Percentiles rank a stretch among this genome's conserved stretches.
These are phyloP conservation scores for Metahyphopichia silvanorum DNA, from an alignment of 805 yeast species.

Conservation along the genomic window DNA sequence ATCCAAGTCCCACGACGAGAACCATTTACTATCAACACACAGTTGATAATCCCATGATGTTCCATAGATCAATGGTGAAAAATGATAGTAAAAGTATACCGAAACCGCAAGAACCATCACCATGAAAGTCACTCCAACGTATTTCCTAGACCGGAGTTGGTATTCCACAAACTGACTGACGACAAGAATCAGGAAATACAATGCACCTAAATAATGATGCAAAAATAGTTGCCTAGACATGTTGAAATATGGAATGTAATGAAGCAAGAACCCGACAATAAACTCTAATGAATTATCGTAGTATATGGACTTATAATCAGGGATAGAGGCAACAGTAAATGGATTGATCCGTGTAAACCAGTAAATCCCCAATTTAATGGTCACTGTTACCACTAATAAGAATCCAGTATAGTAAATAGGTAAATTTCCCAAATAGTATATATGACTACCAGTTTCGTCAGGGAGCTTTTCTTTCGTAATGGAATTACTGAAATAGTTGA, in stretches of 20 bases:
- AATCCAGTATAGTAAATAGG: conserved; percentile 51
- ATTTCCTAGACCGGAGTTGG: conserved; percentile 23
- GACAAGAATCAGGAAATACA: conserved; percentile 47
- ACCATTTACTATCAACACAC: conserved; percentile 36
- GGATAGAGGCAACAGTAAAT: conserved; percentile 15
- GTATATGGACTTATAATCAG: conserved; percentile 9
- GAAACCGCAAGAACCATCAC: conserved; percentile 13
- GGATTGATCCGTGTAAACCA: conserved; percentile 28
- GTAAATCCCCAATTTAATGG: conserved; percentile 14
- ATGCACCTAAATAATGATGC: conserved; percentile 48
- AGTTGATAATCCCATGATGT: conserved; percentile 38
- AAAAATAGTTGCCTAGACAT: conserved; percentile 37
- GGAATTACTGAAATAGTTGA: conserved; percentile 50
- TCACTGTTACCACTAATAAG: conserved; percentile 25
- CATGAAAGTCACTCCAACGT: conserved; percentile 23
- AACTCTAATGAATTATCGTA: conserved; percentile 30
- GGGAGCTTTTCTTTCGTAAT: conserved; percentile 22
- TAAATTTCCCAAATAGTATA: conserved; percentile 66
- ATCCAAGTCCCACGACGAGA: conserved; percentile 42
- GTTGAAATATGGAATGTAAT: conserved; percentile 54
- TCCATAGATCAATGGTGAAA: conserved; percentile 47
- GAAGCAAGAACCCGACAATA: conserved; percentile 55
- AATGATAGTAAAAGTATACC: conserved; percentile 20
- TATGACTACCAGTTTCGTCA: conserved; percentile 23
- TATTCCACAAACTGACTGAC: conserved; percentile 45